phyloP scores from a whole-genome alignment of 345 rosid species.

The Trapa incisa region DNA sequence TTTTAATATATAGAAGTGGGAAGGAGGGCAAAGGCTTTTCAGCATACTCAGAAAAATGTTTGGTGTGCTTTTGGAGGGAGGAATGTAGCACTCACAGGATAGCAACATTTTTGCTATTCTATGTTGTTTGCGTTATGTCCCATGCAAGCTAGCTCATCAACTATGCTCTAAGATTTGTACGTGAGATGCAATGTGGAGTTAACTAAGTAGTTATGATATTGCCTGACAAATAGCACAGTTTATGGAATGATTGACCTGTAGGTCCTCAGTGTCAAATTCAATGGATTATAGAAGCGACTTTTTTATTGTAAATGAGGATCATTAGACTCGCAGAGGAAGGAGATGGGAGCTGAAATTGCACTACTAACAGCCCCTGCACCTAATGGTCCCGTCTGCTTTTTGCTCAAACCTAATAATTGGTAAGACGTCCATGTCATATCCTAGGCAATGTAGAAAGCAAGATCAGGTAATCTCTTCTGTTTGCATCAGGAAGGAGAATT shows the following conservation, averaged over 20 bases:
- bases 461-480: not conserved
- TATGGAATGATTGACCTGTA: not conserved
- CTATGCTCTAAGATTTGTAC: not conserved
- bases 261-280: not conserved
- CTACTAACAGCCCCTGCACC: not conserved
- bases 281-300: too few species aligned
- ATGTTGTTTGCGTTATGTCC: not conserved
- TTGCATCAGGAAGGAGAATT: constrained; percentile 8
- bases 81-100: constrained; percentile 34
- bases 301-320: not conserved
- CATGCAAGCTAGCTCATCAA: not conserved
- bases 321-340: not conserved
- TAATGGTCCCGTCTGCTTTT: not conserved
- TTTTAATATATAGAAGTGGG: constrained; percentile 5
- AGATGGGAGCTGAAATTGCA: not conserved
- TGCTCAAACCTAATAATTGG: constrained; percentile 10
- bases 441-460: not conserved
- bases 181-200: not conserved
- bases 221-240: not conserved
- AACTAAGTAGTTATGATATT: not conserved
- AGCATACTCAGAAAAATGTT: constrained; percentile 14
- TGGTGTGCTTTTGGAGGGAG: constrained; percentile 39
- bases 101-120: constrained; percentile 40
- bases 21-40: not conserved
- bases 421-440: not conserved